Conservation (phyloP, 371 early-diverging fungal species). For the Entomophthora muscae region DNA sequence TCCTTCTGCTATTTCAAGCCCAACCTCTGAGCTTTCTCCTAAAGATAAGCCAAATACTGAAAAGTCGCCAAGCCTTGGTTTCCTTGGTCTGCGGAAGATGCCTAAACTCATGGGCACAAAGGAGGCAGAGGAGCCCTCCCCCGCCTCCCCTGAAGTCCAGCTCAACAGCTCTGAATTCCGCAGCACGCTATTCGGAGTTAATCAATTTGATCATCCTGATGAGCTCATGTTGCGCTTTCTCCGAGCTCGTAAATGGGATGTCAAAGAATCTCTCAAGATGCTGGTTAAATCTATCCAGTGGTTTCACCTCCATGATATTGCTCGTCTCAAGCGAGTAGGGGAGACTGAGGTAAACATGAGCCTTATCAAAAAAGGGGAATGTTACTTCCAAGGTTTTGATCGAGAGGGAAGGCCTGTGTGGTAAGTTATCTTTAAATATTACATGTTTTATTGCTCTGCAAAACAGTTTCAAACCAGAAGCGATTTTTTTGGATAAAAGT, state of each 20-base stretch:
- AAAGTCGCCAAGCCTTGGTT: background rate
- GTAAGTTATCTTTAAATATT: constrained; percentile 22
- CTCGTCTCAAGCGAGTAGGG: constrained; percentile 29
- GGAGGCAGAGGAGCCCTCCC: background rate
- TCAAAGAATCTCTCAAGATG: constrained; percentile 42
- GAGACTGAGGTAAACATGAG: constrained; percentile 26
- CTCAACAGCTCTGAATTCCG: background rate
- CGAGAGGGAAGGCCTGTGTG: constrained; percentile 32
- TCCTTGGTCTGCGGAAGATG: background rate
- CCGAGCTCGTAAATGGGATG: constrained; percentile 63
- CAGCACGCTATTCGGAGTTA: background rate
- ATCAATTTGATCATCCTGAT: constrained; percentile 46
- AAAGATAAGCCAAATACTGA: background rate
- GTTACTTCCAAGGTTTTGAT: constrained; percentile 36
- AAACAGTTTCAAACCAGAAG: too few species aligned
- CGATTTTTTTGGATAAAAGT: too few species aligned
- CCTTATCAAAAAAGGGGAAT: constrained; percentile 33
- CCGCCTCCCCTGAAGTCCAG: too few species aligned
- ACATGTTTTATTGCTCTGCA: too few species aligned
- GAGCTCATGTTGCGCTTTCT: constrained; percentile 42
- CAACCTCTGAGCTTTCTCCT: background rate
- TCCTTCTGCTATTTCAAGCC: too few species aligned
- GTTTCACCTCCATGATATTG: constrained; percentile 33
- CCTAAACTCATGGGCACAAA: background rate
- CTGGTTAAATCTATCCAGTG: constrained; percentile 38